Percentiles rank a stretch among this genome's conserved stretches.
phyloP scores from a whole-genome alignment of 2,329 filamentous ascomycete species.

The Ophiostoma australiae region DNA sequence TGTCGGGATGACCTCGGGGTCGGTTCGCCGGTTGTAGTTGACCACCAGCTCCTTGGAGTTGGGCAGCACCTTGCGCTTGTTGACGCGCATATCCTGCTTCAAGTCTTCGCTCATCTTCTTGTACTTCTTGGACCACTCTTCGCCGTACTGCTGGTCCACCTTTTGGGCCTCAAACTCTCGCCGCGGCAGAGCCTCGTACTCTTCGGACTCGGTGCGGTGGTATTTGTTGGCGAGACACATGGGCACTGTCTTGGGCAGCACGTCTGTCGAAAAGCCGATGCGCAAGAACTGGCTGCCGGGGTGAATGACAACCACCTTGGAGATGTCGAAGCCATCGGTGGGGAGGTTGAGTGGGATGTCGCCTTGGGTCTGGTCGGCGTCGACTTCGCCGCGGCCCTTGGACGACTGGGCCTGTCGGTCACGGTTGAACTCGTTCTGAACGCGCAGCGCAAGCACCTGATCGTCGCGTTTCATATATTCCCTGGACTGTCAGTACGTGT shows the following conservation, averaged over 20 bases:
- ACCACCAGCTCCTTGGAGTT: conserved; percentile 94
- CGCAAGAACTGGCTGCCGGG: conserved; percentile 92
- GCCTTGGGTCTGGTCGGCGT: conserved; percentile 54
- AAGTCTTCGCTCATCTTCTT: conserved; percentile 79
- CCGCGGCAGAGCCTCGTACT: conserved; percentile 71
- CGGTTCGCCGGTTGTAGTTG: conserved; percentile 83
- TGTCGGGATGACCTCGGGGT: conserved; percentile 80
- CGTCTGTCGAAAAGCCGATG: conserved; percentile 93
- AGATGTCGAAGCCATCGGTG: conserved; percentile 63
- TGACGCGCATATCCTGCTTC: conserved; percentile 82
- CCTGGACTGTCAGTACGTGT: conserved; percentile 41
- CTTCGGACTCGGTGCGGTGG: conserved; percentile 74
- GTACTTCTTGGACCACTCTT: conserved; percentile 73
- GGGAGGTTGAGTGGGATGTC: conserved; percentile 47
- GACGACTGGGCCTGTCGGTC: conserved; percentile 80
- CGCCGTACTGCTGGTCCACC: conserved; percentile 77
- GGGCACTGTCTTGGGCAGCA: conserved; percentile 85
- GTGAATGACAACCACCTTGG: conserved; percentile 91
- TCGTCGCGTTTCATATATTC: conserved; percentile 99
- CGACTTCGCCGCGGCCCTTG: conserved; percentile 67
- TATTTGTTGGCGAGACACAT: conserved; percentile 85
- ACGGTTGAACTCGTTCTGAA: conserved; percentile 80
- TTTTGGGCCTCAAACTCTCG: conserved; percentile 58
- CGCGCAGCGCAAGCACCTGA: conserved; percentile 81
- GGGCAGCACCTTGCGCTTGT: conserved; percentile 92